A percentile compares a stretch with the other conserved stretches of the same genome.
phyloP scores from a whole-genome alignment of 1,139 yeast species.

The Debaryomyces robertsiae region DNA sequence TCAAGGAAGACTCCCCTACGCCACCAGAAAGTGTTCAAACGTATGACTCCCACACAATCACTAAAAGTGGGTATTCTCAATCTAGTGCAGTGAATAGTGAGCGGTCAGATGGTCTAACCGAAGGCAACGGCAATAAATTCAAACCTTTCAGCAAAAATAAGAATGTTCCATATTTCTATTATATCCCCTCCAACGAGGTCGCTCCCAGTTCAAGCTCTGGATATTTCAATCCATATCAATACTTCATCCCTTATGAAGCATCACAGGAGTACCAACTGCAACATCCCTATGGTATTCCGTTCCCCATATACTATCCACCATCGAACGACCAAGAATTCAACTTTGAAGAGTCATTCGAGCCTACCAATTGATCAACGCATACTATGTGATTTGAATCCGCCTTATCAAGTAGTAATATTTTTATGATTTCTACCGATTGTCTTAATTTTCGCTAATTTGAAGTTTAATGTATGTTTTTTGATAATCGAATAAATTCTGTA shows the following conservation, averaged over 20 bases:
- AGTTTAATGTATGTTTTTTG: conserved; percentile 1
- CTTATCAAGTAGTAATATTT: no score
- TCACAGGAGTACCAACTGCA: conserved; percentile 11
- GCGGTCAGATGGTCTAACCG: conserved; percentile 11
- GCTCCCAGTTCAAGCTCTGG: conserved; percentile 12
- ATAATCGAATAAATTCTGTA: conserved; percentile 2
- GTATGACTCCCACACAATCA: conserved; percentile 13
- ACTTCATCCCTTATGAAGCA: conserved; percentile 15
- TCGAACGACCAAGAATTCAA: conserved; percentile 9
- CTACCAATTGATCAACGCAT: conserved; percentile 3
- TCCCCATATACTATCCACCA: conserved; percentile 16
- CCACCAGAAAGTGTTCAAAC: conserved; percentile 19
- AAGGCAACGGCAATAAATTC: conserved; percentile 6
- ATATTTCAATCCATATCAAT: conserved; percentile 24
- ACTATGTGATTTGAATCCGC: no score
- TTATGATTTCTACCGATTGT: background rate
- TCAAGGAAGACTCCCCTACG: conserved; percentile 15
- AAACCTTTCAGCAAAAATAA: conserved; percentile 8
- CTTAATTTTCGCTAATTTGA: conserved; percentile 2
- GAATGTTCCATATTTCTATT: conserved; percentile 25
- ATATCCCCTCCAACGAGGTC: conserved; percentile 23
- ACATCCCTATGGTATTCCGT: conserved; percentile 14
- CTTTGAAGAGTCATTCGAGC: conserved; percentile 10
- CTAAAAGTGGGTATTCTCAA: conserved; percentile 17
- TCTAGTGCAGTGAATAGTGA: conserved; percentile 19